phyloP scores from a whole-genome alignment of 176 grass and related monocot genomes.

The Carex parvula region DNA sequence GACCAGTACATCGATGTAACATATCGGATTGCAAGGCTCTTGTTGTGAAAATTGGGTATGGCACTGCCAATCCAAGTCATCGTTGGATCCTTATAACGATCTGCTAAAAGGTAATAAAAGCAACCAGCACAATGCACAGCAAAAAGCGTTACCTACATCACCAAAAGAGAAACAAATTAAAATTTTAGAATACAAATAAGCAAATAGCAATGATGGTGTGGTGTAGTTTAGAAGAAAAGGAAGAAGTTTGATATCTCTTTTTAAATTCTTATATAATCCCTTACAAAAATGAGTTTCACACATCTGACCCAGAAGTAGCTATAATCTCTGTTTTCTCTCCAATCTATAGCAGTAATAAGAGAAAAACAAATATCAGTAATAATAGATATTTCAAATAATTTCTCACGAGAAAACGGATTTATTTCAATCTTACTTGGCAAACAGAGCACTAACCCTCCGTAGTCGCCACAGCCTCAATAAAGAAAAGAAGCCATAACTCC shows the following conservation, averaged over 20 bases:
- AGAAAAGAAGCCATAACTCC: conserved; percentile 86
- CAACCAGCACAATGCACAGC: conserved; percentile 91
- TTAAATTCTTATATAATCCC: conserved; percentile 10
- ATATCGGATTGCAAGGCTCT: conserved; percentile 62
- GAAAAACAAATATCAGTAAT: background rate
- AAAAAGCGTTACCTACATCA: conserved; percentile 85
- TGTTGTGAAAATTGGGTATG: conserved; percentile 73
- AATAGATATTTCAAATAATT: background rate
- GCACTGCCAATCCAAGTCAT: conserved; percentile 78
- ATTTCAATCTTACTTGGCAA: conserved; percentile 55
- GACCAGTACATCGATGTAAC: conserved; percentile 97
- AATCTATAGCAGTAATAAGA: conserved; percentile 45
- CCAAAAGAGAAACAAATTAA: background rate
- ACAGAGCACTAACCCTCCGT: conserved; percentile 90
- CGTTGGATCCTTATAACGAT: conserved; percentile 53
- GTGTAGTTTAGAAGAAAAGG: no score
- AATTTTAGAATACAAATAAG: background rate
- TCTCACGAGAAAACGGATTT: background rate
- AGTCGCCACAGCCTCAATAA: conserved; percentile 97
- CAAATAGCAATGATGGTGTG: background rate
- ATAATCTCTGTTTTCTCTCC: conserved; percentile 91
- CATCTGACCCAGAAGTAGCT: conserved; percentile 99
- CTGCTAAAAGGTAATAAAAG: conserved; percentile 94
- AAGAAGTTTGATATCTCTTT: no score
- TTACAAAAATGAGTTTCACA: conserved; percentile 91